A percentile compares a stretch with the other conserved stretches of the same genome.
Evolutionary conservation across 306 rosid genomes (phyloP).

Genomic region (Erythrophleum fordii): DNA sequence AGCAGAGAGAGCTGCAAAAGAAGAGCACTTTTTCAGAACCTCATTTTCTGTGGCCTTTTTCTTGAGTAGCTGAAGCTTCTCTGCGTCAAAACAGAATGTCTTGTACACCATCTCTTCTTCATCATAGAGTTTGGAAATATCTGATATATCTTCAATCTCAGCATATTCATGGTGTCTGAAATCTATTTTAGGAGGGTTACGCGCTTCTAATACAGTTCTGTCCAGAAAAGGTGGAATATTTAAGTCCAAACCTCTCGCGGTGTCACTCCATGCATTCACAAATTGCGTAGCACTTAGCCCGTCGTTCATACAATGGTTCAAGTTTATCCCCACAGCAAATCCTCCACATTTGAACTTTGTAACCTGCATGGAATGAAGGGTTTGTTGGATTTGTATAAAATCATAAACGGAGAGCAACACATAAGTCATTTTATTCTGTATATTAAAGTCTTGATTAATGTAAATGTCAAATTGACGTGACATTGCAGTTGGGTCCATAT

Average conservation of each 20-base stretch:
- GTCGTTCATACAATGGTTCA: conserved; percentile 74
- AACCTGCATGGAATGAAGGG: conserved; percentile 43
- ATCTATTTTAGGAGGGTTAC: neutral
- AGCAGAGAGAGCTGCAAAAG: neutral
- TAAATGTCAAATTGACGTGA: too few relatives aligned
- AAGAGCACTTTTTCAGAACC: neutral
- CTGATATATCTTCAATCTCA: neutral
- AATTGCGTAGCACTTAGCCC: conserved; percentile 78
- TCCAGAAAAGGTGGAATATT: neutral
- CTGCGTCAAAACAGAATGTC: neutral
- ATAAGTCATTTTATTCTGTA: too few relatives aligned
- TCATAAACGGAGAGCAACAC: too few relatives aligned
- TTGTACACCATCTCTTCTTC: neutral
- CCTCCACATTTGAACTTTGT: conserved; percentile 88
- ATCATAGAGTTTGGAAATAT: neutral
- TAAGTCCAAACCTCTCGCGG: neutral
- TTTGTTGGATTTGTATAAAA: too few relatives aligned
- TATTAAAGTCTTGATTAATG: too few relatives aligned
- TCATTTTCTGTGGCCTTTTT: neutral
- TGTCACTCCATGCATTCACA: conserved; percentile 70
- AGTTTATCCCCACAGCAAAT: conserved; percentile 61
- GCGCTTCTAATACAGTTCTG: neutral
- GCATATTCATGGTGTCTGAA: neutral
- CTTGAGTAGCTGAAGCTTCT: neutral
- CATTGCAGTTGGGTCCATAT: too few relatives aligned